Conservation (phyloP, 2,329 filamentous ascomycete genomes). For the Nemania sp. region DNA sequence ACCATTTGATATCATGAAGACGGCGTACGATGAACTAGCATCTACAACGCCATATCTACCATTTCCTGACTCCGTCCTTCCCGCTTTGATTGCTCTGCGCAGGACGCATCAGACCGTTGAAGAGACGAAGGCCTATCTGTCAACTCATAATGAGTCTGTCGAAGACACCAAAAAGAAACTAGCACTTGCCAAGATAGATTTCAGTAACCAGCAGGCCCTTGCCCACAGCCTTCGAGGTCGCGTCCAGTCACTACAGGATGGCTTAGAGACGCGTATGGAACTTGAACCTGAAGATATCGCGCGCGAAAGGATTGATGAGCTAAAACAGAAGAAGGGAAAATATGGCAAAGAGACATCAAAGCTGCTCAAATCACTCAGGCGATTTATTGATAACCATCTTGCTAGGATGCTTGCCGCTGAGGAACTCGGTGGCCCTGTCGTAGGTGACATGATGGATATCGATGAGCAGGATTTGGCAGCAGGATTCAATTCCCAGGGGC, state of each 20-base stretch:
- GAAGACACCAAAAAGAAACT: slow-evolving; percentile 51
- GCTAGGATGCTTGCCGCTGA: slow-evolving; percentile 80
- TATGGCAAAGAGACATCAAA: slow-evolving; percentile 64
- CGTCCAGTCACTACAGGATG: slow-evolving; percentile 61
- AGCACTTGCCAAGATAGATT: slow-evolving; percentile 53
- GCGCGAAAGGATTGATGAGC: slow-evolving; percentile 62
- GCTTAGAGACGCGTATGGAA: slow-evolving; percentile 59
- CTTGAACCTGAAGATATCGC: slow-evolving; percentile 64
- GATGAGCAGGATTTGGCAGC: slow-evolving; percentile 61
- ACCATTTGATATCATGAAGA: slow-evolving; percentile 57
- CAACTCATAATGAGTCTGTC: slow-evolving; percentile 47
- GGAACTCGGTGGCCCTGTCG: slow-evolving; percentile 79
- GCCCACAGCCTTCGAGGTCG: slow-evolving; percentile 48
- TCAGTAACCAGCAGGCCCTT: slow-evolving; percentile 61
- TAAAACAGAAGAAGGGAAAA: slow-evolving; percentile 59
- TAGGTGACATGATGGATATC: slow-evolving; percentile 71
- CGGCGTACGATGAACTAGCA: slow-evolving; percentile 67
- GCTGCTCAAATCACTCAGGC: slow-evolving; percentile 66
- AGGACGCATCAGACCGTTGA: slow-evolving; percentile 65
- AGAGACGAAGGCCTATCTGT: slow-evolving; percentile 65
- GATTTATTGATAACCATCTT: slow-evolving; percentile 71
- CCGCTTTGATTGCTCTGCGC: slow-evolving; percentile 71
- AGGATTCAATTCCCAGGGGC: slow-evolving; percentile 64
- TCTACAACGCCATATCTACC: slow-evolving; percentile 68
- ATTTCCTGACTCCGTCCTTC: slow-evolving; percentile 66